phyloP scores from a whole-genome alignment of 441 rosid species.

The Capsella rubella region DNA sequence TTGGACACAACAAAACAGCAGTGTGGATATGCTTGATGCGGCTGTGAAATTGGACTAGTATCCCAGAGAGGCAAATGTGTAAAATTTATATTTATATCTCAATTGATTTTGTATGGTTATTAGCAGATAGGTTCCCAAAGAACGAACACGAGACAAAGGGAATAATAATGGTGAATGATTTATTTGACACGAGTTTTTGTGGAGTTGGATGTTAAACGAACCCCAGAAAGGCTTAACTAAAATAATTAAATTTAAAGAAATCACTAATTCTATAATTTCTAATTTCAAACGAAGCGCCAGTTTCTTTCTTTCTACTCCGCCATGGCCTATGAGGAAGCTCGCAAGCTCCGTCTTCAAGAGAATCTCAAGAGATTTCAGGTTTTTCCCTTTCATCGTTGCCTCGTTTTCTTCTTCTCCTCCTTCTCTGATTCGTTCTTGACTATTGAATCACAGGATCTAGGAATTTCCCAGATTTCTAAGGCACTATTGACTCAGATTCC shows the following conservation, averaged over 20 bases:
- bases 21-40: constrained; percentile 66
- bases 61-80: constrained; percentile 20
- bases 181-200: constrained; percentile 4
- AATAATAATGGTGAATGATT: constrained; percentile 24
- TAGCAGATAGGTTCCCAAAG: constrained; percentile 9
- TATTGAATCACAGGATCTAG: constrained; percentile 52
- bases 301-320: neutral
- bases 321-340: constrained; percentile 59
- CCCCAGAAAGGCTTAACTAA: too few relatives aligned
- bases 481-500: constrained; percentile 25
- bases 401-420: neutral
- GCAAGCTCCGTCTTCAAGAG: constrained; percentile 58
- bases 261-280: neutral
- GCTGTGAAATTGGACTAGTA: constrained; percentile 56
- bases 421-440: neutral
- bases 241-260: neutral
- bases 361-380: constrained; percentile 60
- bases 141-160: constrained; percentile 11
- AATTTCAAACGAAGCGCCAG: constrained; percentile 34
- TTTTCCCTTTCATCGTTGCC: neutral
- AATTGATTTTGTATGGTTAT: constrained; percentile 35
- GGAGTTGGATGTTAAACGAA: neutral
- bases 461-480: constrained; percentile 47
- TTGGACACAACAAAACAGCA: constrained; percentile 91
- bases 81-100: neutral